A percentile compares a stretch with the other conserved stretches of the same genome.
phyloP scores from a whole-genome alignment of 305 asterid genomes.

The Ajuga reptans region DNA sequence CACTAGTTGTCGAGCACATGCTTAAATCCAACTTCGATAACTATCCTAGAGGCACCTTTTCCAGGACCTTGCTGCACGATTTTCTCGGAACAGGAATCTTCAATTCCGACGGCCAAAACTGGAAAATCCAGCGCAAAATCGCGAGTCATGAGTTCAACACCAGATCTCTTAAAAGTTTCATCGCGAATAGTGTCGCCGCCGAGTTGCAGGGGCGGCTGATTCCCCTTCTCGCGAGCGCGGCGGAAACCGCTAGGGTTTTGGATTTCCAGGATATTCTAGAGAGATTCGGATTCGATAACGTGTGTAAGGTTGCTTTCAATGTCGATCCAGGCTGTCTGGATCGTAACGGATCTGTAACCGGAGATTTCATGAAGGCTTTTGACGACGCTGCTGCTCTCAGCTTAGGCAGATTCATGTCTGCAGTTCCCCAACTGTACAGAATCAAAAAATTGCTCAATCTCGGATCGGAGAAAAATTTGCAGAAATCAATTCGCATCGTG shows the following conservation, averaged over 20 bases:
- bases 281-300: constrained; percentile 58
- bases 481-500: constrained; percentile 37
- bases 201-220: constrained; percentile 40
- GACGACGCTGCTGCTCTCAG: constrained; percentile 56
- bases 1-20: constrained; percentile 51
- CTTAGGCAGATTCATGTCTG: constrained; percentile 58
- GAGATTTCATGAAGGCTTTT: constrained; percentile 60
- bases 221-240: constrained; percentile 41
- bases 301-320: constrained; percentile 55
- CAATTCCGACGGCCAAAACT: constrained; percentile 45
- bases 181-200: constrained; percentile 38
- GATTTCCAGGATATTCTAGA: constrained; percentile 61
- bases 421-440: constrained; percentile 27
- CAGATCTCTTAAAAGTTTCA: constrained; percentile 52
- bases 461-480: constrained; percentile 49
- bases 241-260: constrained; percentile 13
- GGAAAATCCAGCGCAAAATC: constrained; percentile 60
- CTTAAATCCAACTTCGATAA: constrained; percentile 55
- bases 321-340: constrained; percentile 59
- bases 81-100: constrained; percentile 58
- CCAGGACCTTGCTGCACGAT: constrained; percentile 41
- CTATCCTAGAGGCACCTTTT: constrained; percentile 58
- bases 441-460: constrained; percentile 42
- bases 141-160: constrained; percentile 73
- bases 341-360: constrained; percentile 39